phyloP scores from a whole-genome alignment of 345 rosid genomes.

The Gossypium bickii region DNA sequence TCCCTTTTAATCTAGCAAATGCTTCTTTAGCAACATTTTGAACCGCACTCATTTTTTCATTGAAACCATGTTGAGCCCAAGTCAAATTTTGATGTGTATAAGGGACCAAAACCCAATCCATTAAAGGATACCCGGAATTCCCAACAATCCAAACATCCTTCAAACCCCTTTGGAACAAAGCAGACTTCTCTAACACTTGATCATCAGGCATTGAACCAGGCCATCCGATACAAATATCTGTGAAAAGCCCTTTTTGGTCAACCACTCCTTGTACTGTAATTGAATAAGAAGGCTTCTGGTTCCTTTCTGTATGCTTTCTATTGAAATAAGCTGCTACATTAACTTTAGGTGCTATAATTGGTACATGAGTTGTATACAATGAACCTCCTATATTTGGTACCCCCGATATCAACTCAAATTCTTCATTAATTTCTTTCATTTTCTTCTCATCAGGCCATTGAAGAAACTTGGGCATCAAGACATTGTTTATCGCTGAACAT shows the following conservation, averaged over 20 bases:
- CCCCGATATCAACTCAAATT: slow-evolving; percentile 32
- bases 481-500: slow-evolving; percentile 49
- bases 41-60: slow-evolving; percentile 45
- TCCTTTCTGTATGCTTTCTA: slow-evolving; percentile 52
- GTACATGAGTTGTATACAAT: slow-evolving; percentile 49
- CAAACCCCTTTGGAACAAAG: slow-evolving; percentile 27
- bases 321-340: slow-evolving; percentile 53
- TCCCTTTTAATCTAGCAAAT: slow-evolving; percentile 26
- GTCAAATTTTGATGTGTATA: slow-evolving; percentile 68
- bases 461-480: slow-evolving; percentile 48
- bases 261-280: slow-evolving; percentile 52
- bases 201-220: slow-evolving; percentile 42
- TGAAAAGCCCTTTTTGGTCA: slow-evolving; percentile 41
- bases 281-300: slow-evolving; percentile 47
- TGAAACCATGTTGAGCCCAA: slow-evolving; percentile 85
- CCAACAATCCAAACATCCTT: slow-evolving; percentile 71
- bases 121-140: slow-evolving; percentile 55
- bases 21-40: background rate
- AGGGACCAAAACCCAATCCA: slow-evolving; percentile 81
- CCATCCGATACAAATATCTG: slow-evolving; percentile 46
- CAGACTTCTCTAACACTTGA: slow-evolving; percentile 35
- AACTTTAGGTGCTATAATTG: slow-evolving; percentile 48
- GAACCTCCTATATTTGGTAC: slow-evolving; percentile 41
- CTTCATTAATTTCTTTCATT: slow-evolving; percentile 21
- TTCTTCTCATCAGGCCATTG: slow-evolving; percentile 42